phyloP scores from a whole-genome alignment of 2,329 filamentous ascomycete species.

The Calonectria pteridis region DNA sequence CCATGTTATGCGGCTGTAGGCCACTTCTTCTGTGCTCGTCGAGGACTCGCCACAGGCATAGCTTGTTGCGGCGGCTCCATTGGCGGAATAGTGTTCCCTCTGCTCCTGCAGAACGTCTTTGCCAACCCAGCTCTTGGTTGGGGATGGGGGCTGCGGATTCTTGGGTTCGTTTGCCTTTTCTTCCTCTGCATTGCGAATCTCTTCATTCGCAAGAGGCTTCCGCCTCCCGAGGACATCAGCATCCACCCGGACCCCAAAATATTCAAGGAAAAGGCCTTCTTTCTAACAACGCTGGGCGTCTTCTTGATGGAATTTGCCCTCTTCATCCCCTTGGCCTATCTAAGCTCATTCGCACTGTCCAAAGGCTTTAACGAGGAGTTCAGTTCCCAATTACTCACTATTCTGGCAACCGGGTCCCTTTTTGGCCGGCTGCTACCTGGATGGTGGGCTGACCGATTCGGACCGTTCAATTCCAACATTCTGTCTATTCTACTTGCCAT shows the following conservation, averaged over 20 bases:
- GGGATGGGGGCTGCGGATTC: not conserved
- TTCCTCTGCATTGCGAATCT: not conserved
- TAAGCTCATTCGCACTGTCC: not conserved
- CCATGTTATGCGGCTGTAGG: not conserved
- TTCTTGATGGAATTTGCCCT: conserved; percentile 1
- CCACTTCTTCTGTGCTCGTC: not conserved
- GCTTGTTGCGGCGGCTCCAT: not conserved
- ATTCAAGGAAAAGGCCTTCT: not conserved
- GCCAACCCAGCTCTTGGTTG: not conserved
- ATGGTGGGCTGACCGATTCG: not conserved
- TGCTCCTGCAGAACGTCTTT: not conserved
- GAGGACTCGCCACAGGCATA: not conserved
- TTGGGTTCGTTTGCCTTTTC: not conserved
- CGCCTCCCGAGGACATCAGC: not conserved
- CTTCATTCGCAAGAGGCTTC: not conserved
- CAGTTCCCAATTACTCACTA: not conserved
- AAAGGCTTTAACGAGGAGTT: not conserved
- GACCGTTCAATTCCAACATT: not conserved
- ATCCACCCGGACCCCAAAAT: not conserved
- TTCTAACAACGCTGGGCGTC: not conserved
- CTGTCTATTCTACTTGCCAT: not conserved
- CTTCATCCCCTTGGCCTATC: not conserved
- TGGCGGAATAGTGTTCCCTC: conserved; percentile 2
- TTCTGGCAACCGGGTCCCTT: not conserved
- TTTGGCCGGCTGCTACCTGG: not conserved